Evolutionary conservation across 2,329 filamentous ascomycete species (phyloP).

Genomic region (Fusarium tupiense): DNA sequence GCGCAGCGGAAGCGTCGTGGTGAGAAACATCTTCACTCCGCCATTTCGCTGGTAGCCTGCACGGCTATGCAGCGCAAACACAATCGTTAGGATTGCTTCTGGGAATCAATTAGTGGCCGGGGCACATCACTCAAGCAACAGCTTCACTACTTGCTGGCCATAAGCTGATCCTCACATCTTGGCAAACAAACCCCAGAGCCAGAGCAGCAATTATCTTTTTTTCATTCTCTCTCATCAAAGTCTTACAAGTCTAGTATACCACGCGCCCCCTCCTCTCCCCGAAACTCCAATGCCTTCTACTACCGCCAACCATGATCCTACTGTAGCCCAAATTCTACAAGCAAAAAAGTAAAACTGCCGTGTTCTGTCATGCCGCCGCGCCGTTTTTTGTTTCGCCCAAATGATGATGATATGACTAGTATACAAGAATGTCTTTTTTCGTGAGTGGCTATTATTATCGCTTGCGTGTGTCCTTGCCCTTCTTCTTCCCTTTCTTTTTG

Average conservation of each 20-base stretch:
- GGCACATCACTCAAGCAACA: background rate
- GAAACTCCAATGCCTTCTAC: constrained; percentile 29
- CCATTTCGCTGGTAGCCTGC: background rate
- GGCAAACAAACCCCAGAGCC: background rate
- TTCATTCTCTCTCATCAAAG: constrained; percentile 16
- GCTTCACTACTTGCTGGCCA: background rate
- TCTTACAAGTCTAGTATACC: constrained; percentile 28
- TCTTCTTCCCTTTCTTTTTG: constrained; percentile 70
- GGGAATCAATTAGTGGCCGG: background rate
- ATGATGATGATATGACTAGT: constrained; percentile 18
- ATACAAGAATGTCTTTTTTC: constrained; percentile 15
- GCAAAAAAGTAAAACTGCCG: background rate
- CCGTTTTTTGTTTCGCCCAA: constrained; percentile 10
- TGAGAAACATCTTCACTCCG: background rate
- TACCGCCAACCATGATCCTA: background rate
- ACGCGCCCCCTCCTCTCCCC: background rate
- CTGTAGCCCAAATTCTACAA: constrained; percentile 11
- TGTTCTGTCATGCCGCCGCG: constrained; percentile 16
- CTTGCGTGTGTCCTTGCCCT: constrained; percentile 67
- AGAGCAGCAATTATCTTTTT: background rate
- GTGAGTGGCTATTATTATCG: constrained; percentile 41
- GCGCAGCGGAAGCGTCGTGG: background rate
- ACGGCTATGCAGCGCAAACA: background rate
- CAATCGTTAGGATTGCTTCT: background rate
- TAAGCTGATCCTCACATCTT: background rate